Percentiles rank a stretch among this genome's conserved stretches.
These are phyloP conservation scores for Bonnemaisonia californica DNA, from an alignment of 31 red algal species.

Conservation along the genomic window DNA sequence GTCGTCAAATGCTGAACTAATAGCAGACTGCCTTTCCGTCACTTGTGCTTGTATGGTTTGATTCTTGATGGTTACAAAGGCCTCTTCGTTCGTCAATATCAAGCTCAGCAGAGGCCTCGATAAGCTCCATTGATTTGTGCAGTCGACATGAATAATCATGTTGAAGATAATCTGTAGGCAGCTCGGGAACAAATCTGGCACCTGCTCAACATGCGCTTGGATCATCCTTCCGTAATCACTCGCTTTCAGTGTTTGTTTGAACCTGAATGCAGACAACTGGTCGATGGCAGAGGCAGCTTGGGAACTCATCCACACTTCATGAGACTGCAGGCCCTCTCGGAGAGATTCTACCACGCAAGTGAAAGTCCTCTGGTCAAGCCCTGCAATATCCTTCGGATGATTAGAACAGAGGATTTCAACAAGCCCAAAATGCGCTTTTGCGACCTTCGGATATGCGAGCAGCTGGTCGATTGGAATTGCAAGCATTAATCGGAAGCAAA, in stretches of 20 bases:
- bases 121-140: conserved; percentile 91
- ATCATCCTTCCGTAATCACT: conserved; percentile 60
- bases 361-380: conserved; percentile 71
- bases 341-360: conserved; percentile 64
- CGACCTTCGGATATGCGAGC: conserved; percentile 83
- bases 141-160: conserved; percentile 80
- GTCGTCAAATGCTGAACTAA: conserved; percentile 76
- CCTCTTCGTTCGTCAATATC: conserved; percentile 80
- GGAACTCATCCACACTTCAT: conserved; percentile 87
- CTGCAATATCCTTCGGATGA: conserved; percentile 68
- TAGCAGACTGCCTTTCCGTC: conserved; percentile 52
- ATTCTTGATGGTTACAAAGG: conserved; percentile 66
- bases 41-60: conserved; percentile 66
- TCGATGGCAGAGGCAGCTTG: conserved; percentile 78
- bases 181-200: conserved; percentile 76
- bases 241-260: conserved; percentile 67
- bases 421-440: conserved; percentile 78
- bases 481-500: conserved; percentile 64
- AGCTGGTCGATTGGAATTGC: conserved; percentile 80
- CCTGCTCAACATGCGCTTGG: conserved; percentile 61
- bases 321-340: conserved; percentile 84
- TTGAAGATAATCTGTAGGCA: conserved; percentile 77
- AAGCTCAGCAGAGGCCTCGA: conserved; percentile 84
- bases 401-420: conserved; percentile 75
- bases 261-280: conserved; percentile 78